These are phyloP conservation scores for Dendrocalamus latiflorus DNA, from an alignment of 202 grass and related monocot genomes.

Conservation along the genomic window DNA sequence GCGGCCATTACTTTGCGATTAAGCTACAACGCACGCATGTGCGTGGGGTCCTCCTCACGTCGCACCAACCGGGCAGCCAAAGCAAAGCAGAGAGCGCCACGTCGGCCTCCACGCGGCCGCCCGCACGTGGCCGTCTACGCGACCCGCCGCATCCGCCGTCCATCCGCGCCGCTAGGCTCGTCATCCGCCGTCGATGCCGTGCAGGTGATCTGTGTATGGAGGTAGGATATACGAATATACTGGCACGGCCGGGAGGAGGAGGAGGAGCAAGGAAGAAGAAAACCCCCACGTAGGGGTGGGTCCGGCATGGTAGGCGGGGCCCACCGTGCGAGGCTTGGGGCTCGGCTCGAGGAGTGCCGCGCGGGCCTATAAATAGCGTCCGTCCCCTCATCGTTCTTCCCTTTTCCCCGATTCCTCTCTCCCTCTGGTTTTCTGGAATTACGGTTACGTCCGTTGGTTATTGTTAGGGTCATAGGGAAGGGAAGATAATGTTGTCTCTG, in stretches of 20 bases:
- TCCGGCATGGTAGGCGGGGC: not conserved
- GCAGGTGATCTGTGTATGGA: not conserved
- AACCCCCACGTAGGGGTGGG: constrained; percentile 26
- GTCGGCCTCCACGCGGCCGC: not conserved
- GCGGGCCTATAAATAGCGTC: constrained; percentile 29
- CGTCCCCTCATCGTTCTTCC: constrained; percentile 48
- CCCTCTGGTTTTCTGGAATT: constrained; percentile 25
- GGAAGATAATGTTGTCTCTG: constrained; percentile 23
- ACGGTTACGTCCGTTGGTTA: not conserved
- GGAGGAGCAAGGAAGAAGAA: constrained; percentile 3
- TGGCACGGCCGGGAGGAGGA: too few relatives aligned
- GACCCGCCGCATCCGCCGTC: not conserved
- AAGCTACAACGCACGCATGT: constrained; percentile 17
- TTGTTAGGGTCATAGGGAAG: not conserved
- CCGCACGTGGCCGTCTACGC: too few relatives aligned
- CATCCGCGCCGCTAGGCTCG: not conserved
- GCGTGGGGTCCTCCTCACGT: constrained; percentile 11
- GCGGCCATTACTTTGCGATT: constrained; percentile 48
- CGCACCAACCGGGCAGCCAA: constrained; percentile 12
- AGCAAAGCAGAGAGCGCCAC: not conserved
- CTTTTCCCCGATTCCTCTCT: constrained; percentile 53
- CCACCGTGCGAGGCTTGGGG: not conserved
- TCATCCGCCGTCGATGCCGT: not conserved
- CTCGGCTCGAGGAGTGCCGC: not conserved
- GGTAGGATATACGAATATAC: not conserved